Base-by-base conservation (phyloP, 2,329 filamentous ascomycete species). In the Sclerotinia minor region DNA sequence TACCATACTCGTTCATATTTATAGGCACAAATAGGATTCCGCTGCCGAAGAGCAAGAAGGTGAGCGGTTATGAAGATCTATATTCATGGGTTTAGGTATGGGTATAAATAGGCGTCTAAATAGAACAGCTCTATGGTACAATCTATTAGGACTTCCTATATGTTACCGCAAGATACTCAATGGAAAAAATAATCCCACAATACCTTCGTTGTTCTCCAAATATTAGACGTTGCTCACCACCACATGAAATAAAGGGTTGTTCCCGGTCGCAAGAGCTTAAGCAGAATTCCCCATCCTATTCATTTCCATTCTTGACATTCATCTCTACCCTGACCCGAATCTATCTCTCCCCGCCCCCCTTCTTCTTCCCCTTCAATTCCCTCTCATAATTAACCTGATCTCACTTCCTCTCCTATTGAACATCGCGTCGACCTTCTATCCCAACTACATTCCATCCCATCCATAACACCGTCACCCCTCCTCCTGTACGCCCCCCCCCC, bases 11-110 rank as follows among this genome's bases (percentile, higher is more conserved):
- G 19, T 32, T 47, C 17, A 17, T 35, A 21, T n/a, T 4, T 7
- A 19, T 29, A 61, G 58, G 26, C 58, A 3, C 17, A 35, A 35
- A 15, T 61, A 35, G 58, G 58, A 35, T 19, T 61, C 58, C 17
- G 47, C 19, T 61, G 58, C n/a, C 44, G 44, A 29, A 61, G 24
- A 35, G 29, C 29, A 35, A 24, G 44, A 24, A 61, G 2, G 13
- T 60, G 11, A 60, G 17, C 29, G 21, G 13, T 2, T 5, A 35
- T 7, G 6, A 5, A 50, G 5, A 13, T 19, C 1, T 7, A 35
- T 35, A 24, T 11, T 32, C 3, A 21, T 19, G 11, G 3, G 19
- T 17, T 29, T 24, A 7, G 13, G 21, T 13, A 1, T 21, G 6
- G 7, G 26, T 15, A 11, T 19, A 49, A 11, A 7, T 17, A 61